These are phyloP conservation scores for Cajanus cajan DNA, from an alignment of 306 rosid species.

Conservation along the genomic window DNA sequence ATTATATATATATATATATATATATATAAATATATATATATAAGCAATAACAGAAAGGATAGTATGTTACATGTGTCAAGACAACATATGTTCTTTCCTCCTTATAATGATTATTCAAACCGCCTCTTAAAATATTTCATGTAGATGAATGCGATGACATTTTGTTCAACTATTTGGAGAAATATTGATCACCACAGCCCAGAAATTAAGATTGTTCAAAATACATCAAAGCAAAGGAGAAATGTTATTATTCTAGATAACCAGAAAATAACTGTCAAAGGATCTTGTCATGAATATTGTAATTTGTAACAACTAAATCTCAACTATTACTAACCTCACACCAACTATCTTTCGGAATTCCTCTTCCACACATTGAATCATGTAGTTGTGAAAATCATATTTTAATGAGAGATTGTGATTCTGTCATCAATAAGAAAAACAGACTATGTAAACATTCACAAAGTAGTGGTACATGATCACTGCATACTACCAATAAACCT, in stretches of 20 bases:
- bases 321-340: conserved; percentile 53
- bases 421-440: conserved; percentile 46
- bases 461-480: neutral
- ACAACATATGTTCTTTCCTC: neutral
- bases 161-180: neutral
- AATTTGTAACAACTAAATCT: neutral
- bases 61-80: neutral
- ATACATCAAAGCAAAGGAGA: neutral
- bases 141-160: neutral
- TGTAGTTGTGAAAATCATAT: conserved; percentile 81
- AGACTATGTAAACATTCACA: conserved; percentile 17
- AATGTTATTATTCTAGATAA: neutral
- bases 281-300: neutral
- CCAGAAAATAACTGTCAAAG: neutral
- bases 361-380: conserved; percentile 81
- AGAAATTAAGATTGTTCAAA: neutral
- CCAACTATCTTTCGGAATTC: conserved; percentile 81
- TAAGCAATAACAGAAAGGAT: neutral
- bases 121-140: neutral
- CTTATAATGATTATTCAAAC: neutral
- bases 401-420: conserved; percentile 60
- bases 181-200: neutral
- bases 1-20: no score
- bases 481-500: neutral
- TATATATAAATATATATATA: no score